These are phyloP conservation scores for Aureobasidium sp. DNA, from an alignment of 2,329 filamentous ascomycete genomes.

Conservation along the genomic window DNA sequence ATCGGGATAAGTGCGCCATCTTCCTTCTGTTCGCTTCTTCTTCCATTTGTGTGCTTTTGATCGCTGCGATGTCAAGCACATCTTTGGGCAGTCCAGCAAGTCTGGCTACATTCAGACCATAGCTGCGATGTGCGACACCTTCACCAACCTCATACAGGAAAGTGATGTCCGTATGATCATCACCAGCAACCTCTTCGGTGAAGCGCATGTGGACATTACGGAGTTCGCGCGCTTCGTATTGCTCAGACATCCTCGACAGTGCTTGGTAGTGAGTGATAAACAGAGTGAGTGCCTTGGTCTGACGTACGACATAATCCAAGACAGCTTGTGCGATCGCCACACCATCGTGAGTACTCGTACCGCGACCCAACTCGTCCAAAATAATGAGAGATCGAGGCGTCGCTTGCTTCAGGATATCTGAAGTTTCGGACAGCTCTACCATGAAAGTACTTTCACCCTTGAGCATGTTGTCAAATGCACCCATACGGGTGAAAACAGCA, in stretches of 20 bases:
- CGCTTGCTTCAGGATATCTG: conserved; percentile 81
- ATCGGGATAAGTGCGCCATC: conserved; percentile 38
- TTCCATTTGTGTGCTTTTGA: conserved; percentile 76
- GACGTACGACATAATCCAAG: conserved; percentile 71
- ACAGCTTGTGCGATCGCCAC: conserved; percentile 93
- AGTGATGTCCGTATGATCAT: conserved; percentile 70
- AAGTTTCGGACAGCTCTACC: conserved; percentile 92
- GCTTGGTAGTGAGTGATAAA: conserved; percentile 99
- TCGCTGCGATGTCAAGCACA: conserved; percentile 71
- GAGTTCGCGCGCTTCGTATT: conserved; percentile 58
- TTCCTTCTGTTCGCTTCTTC: conserved; percentile 59
- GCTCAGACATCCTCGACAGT: conserved; percentile 64
- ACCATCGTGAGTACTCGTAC: conserved; percentile 91
- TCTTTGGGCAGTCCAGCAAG: conserved; percentile 72
- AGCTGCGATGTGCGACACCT: conserved; percentile 87
- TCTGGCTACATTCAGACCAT: conserved; percentile 87
- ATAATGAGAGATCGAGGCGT: conserved; percentile 81
- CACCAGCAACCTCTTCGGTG: conserved; percentile 46
- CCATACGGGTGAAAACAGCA: conserved; percentile 91
- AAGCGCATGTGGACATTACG: conserved; percentile 95
- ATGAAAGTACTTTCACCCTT: conserved; percentile 94
- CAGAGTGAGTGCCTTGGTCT: conserved; percentile 70
- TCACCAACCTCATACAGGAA: conserved; percentile 91
- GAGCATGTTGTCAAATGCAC: conserved; percentile 92
- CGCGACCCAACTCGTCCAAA: conserved; percentile 87